Evolutionary conservation across 148 eudicot species (phyloP).

Genomic region (Euryodendron excelsum): DNA sequence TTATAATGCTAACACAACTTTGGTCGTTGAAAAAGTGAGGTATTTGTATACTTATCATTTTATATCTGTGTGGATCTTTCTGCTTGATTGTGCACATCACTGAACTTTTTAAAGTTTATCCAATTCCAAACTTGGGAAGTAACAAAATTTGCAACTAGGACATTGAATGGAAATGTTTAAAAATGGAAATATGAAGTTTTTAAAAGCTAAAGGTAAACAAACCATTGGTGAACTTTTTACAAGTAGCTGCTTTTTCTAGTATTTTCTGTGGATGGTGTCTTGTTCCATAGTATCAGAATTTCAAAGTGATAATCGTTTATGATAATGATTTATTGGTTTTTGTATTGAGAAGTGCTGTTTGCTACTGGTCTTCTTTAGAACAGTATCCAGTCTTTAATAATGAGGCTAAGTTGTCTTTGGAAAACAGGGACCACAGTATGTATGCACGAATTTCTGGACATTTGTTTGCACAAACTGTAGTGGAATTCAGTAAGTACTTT

Average conservation of each 20-base stretch:
- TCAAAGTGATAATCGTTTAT: neutral
- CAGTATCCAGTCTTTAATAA: neutral
- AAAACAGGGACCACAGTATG: slow-evolving; percentile 91
- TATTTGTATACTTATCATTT: too few relatives aligned
- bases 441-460: slow-evolving; percentile 82
- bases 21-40: neutral
- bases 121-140: neutral
- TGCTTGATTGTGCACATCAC: neutral
- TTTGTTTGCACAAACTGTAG: slow-evolving; percentile 90
- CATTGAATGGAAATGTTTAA: neutral
- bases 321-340: neutral
- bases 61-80: neutral
- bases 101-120: neutral
- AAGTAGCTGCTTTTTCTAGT: neutral
- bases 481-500: slow-evolving; percentile 82
- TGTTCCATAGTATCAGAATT: neutral
- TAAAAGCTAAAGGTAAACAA: neutral
- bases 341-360: neutral
- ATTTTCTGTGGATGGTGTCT: neutral
- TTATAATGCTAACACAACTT: neutral
- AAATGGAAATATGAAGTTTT: neutral
- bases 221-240: neutral
- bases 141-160: neutral
- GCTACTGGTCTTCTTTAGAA: neutral
- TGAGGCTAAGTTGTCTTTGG: slow-evolving; percentile 3